phyloP scores from a whole-genome alignment of 495 filamentous ascomycete species.

The Cenococcum geophilum region DNA sequence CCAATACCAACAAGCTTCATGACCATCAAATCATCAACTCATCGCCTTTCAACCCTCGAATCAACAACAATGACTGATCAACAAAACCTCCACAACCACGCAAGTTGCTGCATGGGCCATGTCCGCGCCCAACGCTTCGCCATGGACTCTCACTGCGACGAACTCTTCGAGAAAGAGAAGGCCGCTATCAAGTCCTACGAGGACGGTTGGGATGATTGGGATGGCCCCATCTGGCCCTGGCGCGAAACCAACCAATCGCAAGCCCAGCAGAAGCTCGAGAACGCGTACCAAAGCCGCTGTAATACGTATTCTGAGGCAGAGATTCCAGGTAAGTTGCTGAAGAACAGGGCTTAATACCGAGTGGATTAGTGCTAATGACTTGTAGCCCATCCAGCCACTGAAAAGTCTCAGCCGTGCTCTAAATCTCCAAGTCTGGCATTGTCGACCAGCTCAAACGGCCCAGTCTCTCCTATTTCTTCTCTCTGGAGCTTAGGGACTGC shows the following conservation, averaged over 20 bases:
- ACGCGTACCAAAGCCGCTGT: slow-evolving; percentile 18
- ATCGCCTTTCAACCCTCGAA: slow-evolving; percentile 12
- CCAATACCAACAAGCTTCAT: background rate
- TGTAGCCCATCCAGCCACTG: background rate
- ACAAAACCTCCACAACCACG: slow-evolving; percentile 6
- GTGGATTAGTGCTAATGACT: slow-evolving; percentile 4
- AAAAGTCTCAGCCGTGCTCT: background rate
- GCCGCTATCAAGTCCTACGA: slow-evolving; percentile 24
- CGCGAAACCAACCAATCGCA: slow-evolving; percentile 19
- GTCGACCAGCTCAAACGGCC: background rate
- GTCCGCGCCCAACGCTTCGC: slow-evolving; percentile 22
- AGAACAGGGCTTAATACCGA: background rate
- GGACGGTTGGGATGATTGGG: slow-evolving; percentile 24
- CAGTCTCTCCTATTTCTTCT: background rate
- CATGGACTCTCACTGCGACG: slow-evolving; percentile 14
- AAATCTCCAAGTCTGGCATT: background rate
- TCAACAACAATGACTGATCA: background rate
- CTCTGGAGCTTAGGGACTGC: slow-evolving; percentile 10
- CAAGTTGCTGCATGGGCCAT: slow-evolving; percentile 17
- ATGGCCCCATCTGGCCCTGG: slow-evolving; percentile 27
- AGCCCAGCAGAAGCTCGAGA: slow-evolving; percentile 11
- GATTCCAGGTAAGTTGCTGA: slow-evolving; percentile 1
- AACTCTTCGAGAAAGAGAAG: slow-evolving; percentile 23
- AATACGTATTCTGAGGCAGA: slow-evolving; percentile 4
- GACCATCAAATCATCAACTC: background rate